phyloP scores from a whole-genome alignment of 2,329 filamentous ascomycete species.

The Stachybotrys chartarum region DNA sequence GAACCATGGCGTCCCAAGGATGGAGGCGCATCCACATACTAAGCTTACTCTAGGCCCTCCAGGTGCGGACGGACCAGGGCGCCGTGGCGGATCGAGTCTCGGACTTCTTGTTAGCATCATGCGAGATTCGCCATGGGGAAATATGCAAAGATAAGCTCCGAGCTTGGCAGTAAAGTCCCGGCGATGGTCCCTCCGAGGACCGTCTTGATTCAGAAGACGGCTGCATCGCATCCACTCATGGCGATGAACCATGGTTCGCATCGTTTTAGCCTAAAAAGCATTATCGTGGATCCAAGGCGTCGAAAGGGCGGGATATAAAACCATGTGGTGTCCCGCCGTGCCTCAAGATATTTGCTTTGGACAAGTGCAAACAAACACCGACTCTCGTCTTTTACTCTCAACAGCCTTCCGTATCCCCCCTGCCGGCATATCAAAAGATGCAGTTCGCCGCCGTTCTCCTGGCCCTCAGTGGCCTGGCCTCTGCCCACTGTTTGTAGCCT shows the following conservation, averaged over 20 bases:
- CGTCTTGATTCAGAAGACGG: not conserved
- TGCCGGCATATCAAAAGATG: not conserved
- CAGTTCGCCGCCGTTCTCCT: not conserved
- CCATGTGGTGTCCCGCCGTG: not conserved
- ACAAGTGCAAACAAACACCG: too few relatives aligned
- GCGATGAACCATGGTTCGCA: not conserved
- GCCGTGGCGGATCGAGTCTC: not conserved
- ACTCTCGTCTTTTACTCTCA: not conserved
- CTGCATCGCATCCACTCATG: not conserved
- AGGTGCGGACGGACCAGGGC: too few relatives aligned
- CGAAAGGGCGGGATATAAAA: not conserved
- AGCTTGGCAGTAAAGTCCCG: not conserved
- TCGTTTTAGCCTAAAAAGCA: not conserved
- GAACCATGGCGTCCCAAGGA: too few relatives aligned
- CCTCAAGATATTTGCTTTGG: not conserved
- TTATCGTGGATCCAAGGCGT: not conserved
- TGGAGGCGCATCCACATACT: too few relatives aligned
- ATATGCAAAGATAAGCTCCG: not conserved
- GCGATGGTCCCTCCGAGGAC: not conserved
- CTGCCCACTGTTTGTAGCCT: not conserved
- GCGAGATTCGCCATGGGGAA: not conserved
- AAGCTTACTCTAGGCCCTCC: too few relatives aligned
- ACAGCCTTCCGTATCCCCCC: not conserved
- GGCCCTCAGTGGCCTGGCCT: not conserved
- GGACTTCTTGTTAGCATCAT: not conserved